These are phyloP conservation scores for Ceratobasidium sp. DNA, from an alignment of 1,284 basidiomycete genomes.

Conservation along the genomic window DNA sequence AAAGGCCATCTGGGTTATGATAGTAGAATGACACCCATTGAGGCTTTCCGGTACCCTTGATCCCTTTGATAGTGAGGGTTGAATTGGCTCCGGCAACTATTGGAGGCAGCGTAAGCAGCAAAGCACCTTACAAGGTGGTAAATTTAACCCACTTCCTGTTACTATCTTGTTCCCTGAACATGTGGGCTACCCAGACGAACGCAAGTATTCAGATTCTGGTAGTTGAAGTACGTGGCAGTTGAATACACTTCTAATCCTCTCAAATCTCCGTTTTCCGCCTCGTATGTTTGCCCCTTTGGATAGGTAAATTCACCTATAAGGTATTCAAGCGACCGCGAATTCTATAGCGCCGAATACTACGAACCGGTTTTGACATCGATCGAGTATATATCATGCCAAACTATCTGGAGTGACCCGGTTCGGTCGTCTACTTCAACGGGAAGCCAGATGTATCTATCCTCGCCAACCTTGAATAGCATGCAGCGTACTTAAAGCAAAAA, in stretches of 20 bases:
- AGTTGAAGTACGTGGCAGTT: slow-evolving; percentile 11
- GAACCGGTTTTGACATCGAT: slow-evolving; percentile 43
- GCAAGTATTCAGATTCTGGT: neutral
- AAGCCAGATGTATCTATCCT: slow-evolving; percentile 33
- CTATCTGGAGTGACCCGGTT: slow-evolving; percentile 21
- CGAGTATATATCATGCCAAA: slow-evolving; percentile 35
- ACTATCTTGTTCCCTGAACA: slow-evolving; percentile 43
- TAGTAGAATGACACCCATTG: slow-evolving; percentile 43
- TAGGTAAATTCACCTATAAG: slow-evolving; percentile 26
- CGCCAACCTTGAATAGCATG: no score
- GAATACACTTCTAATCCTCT: slow-evolving; percentile 32
- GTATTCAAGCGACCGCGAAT: neutral
- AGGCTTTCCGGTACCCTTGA: slow-evolving; percentile 38
- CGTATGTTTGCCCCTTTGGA: slow-evolving; percentile 31
- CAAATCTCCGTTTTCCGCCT: slow-evolving; percentile 27
- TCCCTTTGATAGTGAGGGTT: slow-evolving; percentile 32
- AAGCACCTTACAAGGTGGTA: neutral
- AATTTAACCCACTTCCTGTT: slow-evolving; percentile 26
- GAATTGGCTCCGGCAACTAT: slow-evolving; percentile 32
- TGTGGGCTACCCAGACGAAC: slow-evolving; percentile 9
- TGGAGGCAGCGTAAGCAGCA: neutral
- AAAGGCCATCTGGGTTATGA: slow-evolving; percentile 38
- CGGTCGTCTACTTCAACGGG: slow-evolving; percentile 31
- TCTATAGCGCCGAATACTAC: neutral
- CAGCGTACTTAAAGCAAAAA: no score